phyloP scores from a whole-genome alignment of 1,284 basidiomycete species.

The Marasmius oreades region DNA sequence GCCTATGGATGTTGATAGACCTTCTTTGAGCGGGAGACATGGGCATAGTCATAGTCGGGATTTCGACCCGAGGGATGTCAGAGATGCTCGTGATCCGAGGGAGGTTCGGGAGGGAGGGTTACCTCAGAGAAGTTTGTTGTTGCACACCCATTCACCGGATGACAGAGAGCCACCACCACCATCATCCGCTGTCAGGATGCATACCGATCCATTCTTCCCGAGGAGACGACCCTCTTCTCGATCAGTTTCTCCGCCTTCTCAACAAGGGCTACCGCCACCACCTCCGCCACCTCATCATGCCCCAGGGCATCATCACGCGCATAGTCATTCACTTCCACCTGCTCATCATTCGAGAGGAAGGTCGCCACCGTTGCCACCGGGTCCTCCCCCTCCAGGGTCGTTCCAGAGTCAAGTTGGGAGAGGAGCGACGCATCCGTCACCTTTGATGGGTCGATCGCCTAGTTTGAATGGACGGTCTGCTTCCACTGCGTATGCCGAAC shows the following conservation, averaged over 20 bases:
- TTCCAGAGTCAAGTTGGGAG: neutral
- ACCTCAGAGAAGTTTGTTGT: slow-evolving; percentile 32
- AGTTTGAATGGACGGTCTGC: neutral
- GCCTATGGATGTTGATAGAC: slow-evolving; percentile 77
- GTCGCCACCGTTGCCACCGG: neutral
- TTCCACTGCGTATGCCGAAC: neutral
- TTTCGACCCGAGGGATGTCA: slow-evolving; percentile 39
- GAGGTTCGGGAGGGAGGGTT: neutral
- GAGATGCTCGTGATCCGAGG: neutral
- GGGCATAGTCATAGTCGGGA: slow-evolving; percentile 44
- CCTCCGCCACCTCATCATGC: slow-evolving; percentile 42
- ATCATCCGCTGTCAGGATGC: neutral
- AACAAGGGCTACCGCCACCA: slow-evolving; percentile 42
- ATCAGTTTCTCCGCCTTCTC: slow-evolving; percentile 54
- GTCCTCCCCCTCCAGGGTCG: neutral
- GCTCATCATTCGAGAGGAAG: neutral
- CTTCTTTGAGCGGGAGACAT: slow-evolving; percentile 52
- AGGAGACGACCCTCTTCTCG: slow-evolving; percentile 49
- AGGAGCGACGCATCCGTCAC: neutral
- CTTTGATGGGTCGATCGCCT: neutral
- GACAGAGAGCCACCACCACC: neutral
- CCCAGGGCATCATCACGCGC: slow-evolving; percentile 27
- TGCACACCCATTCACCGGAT: slow-evolving; percentile 34
- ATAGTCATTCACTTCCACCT: slow-evolving; percentile 26
- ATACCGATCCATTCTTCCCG: slow-evolving; percentile 44